Conservation (phyloP, 2,329 filamentous ascomycete genomes). For the Curvularia sp. region DNA sequence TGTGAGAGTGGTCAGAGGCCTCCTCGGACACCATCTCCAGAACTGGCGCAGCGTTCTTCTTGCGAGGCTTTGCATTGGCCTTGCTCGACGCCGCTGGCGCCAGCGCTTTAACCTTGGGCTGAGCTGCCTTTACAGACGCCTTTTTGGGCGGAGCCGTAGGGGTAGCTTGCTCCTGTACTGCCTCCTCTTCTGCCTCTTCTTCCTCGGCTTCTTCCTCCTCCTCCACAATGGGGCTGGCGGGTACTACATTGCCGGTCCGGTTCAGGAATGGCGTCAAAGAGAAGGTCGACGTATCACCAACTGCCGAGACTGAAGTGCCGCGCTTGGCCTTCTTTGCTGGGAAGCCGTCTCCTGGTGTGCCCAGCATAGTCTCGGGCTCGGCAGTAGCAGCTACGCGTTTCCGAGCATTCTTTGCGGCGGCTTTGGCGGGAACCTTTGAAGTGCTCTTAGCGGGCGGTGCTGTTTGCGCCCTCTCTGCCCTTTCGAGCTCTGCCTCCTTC, state of each 20-base stretch:
- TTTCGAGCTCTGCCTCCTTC: conserved; percentile 60
- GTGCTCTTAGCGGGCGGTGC: conserved; percentile 41
- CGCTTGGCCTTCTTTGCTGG: conserved; percentile 57
- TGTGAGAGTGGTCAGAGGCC: conserved; percentile 39
- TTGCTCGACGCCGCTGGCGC: conserved; percentile 56
- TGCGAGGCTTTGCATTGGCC: conserved; percentile 54
- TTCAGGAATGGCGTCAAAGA: conserved; percentile 95
- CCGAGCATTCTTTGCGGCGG: conserved; percentile 48
- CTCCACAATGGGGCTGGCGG: conserved; percentile 53
- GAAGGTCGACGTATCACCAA: conserved; percentile 89
- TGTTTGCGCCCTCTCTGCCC: conserved; percentile 54
- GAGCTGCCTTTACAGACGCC: conserved; percentile 34
- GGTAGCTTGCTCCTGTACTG: conserved; percentile 36
- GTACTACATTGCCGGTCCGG: conserved; percentile 68
- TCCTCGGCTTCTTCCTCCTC: conserved; percentile 27
- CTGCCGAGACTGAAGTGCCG: conserved; percentile 61
- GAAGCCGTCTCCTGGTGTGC: conserved; percentile 58
- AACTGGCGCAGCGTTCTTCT: conserved; percentile 47
- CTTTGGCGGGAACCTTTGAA: conserved; percentile 46
- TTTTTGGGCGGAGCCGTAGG: conserved; percentile 44
- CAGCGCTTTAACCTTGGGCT: conserved; percentile 53
- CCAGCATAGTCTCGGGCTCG: conserved; percentile 58
- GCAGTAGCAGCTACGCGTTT: conserved; percentile 55
- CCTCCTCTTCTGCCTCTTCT: conserved; percentile 35
- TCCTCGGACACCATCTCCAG: conserved; percentile 58